Evolutionary conservation across 2,329 filamentous ascomycete species (phyloP).

Genomic region (Aspergillus sp.): DNA sequence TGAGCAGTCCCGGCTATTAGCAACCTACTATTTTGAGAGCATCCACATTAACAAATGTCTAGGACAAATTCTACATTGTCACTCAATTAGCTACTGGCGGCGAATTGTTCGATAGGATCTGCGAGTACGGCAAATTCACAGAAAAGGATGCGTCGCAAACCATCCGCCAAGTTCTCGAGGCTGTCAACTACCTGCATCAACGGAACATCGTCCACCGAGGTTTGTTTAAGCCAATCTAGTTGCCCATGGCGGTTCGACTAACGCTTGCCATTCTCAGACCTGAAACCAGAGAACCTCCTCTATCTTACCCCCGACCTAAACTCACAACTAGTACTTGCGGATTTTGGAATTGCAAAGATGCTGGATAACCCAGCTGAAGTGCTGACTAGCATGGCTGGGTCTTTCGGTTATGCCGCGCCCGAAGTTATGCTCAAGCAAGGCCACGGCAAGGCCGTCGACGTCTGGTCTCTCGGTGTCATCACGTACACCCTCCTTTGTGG

Average conservation of each 20-base stretch:
- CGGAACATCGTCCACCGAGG: conserved; percentile 96
- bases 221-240: conserved; percentile 38
- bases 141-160: conserved; percentile 97
- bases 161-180: conserved; percentile 88
- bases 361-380: conserved; percentile 87
- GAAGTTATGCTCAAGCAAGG: conserved; percentile 98
- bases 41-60: conserved; percentile 14
- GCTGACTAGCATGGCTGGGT: conserved; percentile 96
- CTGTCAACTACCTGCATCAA: conserved; percentile 90
- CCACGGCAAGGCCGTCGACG: conserved; percentile 96
- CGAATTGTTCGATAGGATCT: conserved; percentile 96
- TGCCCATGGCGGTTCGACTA: not conserved
- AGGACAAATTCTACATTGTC: conserved; percentile 99
- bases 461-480: conserved; percentile 99
- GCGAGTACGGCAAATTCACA: conserved; percentile 96
- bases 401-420: conserved; percentile 94
- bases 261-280: conserved; percentile 57
- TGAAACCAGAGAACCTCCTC: conserved; percentile 96
- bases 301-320: conserved; percentile 77
- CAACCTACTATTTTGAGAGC: not conserved
- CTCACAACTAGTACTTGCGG: conserved; percentile 87
- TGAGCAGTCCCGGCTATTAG: conserved; percentile 44
- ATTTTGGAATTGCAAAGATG: conserved; percentile 99
- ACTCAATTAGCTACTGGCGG: conserved; percentile 94
- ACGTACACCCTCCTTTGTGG: conserved; percentile 97